Conservation (phyloP, 2,329 filamentous ascomycete genomes). For the Cercospora berteroae region DNA sequence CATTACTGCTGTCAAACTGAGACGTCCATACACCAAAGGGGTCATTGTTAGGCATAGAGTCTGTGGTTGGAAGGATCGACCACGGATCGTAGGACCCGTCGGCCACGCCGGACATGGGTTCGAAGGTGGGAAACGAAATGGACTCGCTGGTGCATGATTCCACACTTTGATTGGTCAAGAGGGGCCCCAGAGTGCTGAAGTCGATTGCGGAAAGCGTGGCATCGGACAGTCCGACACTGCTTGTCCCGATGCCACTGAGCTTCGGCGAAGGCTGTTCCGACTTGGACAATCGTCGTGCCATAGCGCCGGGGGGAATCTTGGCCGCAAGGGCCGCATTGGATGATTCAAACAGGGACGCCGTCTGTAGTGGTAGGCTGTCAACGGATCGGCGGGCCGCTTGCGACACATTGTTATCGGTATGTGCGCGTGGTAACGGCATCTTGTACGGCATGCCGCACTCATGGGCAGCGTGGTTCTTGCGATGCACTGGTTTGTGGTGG, state of each 20-base stretch:
- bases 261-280: slow-evolving; percentile 37
- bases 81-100: slow-evolving; percentile 35
- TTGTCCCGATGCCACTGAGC: slow-evolving; percentile 18
- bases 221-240: slow-evolving; percentile 20
- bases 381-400: slow-evolving; percentile 50
- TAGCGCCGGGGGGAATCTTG: slow-evolving; percentile 14
- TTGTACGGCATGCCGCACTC: slow-evolving; percentile 63
- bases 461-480: slow-evolving; percentile 63
- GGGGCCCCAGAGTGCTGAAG: slow-evolving; percentile 28
- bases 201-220: slow-evolving; percentile 28
- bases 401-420: slow-evolving; percentile 49
- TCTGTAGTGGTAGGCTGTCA: slow-evolving; percentile 49
- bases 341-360: background rate
- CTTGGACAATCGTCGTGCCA: slow-evolving; percentile 29
- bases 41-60: slow-evolving; percentile 37
- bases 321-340: slow-evolving; percentile 18
- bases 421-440: slow-evolving; percentile 57
- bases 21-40: slow-evolving; percentile 37
- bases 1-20: slow-evolving; percentile 24
- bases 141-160: slow-evolving; percentile 29
- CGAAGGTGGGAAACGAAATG: slow-evolving; percentile 22
- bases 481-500: slow-evolving; percentile 63
- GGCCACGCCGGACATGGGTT: slow-evolving; percentile 31
- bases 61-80: slow-evolving; percentile 32
- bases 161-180: slow-evolving; percentile 29